Evolutionary conservation across 148 eudicot genomes (phyloP).

Genomic region (Spergularia bocconei): DNA sequence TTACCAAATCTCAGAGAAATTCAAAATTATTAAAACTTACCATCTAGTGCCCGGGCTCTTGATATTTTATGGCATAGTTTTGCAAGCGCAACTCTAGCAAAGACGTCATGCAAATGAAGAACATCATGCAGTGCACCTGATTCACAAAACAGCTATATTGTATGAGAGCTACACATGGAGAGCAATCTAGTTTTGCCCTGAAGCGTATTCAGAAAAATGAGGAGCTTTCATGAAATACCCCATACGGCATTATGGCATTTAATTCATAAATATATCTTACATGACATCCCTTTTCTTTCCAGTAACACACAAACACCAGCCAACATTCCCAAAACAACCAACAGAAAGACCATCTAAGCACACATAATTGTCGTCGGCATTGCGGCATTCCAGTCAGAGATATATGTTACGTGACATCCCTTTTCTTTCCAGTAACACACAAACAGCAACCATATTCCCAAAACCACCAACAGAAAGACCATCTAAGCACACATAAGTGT

Average conservation of each 20-base stretch:
- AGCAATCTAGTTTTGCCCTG: conserved; percentile 4
- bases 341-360: neutral
- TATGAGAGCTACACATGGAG: neutral
- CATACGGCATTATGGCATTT: neutral
- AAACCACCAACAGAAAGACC: neutral
- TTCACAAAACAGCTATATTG: conserved; percentile 24
- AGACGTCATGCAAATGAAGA: conserved; percentile 95
- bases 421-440: neutral
- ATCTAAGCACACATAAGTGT: neutral
- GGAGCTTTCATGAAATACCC: neutral
- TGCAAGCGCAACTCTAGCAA: conserved; percentile 97
- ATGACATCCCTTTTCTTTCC: neutral
- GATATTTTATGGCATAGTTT: conserved; percentile 88
- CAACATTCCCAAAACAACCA: neutral
- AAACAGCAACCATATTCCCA: neutral
- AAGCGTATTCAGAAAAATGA: neutral
- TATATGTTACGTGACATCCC: neutral
- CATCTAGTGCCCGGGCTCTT: conserved; percentile 90
- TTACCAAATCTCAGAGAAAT: conserved; percentile 15
- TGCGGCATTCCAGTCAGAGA: neutral
- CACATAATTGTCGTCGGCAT: too few relatives aligned
- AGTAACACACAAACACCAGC: neutral
- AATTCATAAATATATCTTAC: neutral
- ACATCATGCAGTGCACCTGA: conserved; percentile 92
- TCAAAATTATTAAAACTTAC: conserved; percentile 35